Percentiles rank a stretch among this genome's conserved stretches.
Evolutionary conservation across 2,329 filamentous ascomycete species (phyloP).

Genomic region (Exophiala aquamarina): DNA sequence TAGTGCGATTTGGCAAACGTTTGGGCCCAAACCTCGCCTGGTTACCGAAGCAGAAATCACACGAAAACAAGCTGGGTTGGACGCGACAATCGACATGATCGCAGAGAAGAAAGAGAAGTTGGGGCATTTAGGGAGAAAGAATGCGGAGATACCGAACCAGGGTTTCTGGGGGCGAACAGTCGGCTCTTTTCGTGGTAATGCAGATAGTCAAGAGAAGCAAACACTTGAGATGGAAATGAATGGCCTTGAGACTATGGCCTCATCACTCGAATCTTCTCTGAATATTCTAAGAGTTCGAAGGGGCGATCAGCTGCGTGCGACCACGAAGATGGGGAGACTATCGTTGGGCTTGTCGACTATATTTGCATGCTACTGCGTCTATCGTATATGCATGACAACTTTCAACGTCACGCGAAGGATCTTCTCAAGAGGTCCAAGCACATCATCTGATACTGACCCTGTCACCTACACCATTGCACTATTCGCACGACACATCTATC

Average conservation of each 20-base stretch:
- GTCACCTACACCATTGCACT: slow-evolving; percentile 81
- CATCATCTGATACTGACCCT: slow-evolving; percentile 71
- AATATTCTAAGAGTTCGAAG: slow-evolving; percentile 63
- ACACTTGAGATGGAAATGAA: slow-evolving; percentile 71
- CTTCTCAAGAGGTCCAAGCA: slow-evolving; percentile 45
- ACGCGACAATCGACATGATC: slow-evolving; percentile 78
- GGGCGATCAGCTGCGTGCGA: slow-evolving; percentile 64
- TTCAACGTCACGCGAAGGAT: slow-evolving; percentile 66
- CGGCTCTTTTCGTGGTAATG: slow-evolving; percentile 58
- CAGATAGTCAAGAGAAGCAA: slow-evolving; percentile 53
- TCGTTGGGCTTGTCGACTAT: slow-evolving; percentile 63
- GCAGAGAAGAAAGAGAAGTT: slow-evolving; percentile 67
- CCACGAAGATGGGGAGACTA: slow-evolving; percentile 66
- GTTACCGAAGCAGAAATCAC: slow-evolving; percentile 73
- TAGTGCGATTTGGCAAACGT: slow-evolving; percentile 81
- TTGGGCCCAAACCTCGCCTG: slow-evolving; percentile 63
- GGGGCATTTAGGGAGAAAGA: slow-evolving; percentile 67
- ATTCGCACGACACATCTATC: slow-evolving; percentile 80
- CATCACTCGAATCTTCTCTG: slow-evolving; percentile 66
- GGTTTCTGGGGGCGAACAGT: slow-evolving; percentile 74
- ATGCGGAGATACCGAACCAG: slow-evolving; percentile 43
- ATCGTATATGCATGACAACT: slow-evolving; percentile 73
- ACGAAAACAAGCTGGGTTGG: slow-evolving; percentile 75
- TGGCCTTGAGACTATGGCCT: slow-evolving; percentile 77
- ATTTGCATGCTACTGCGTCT: slow-evolving; percentile 81